phyloP scores from a whole-genome alignment of 331 rosid species.

The Quercus lobata region DNA sequence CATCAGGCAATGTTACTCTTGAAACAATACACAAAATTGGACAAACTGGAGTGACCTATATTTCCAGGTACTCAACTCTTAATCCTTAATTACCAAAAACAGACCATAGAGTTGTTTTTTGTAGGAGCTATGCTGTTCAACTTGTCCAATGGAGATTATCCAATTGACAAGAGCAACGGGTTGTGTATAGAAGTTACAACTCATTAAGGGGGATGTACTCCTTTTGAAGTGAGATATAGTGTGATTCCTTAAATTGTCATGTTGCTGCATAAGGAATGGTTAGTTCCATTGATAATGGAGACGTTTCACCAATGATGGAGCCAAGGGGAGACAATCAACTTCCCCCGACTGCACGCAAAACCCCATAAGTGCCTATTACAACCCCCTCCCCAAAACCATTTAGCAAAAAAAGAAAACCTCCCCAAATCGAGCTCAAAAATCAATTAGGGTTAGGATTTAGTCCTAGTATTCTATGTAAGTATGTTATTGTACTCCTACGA shows the following conservation, averaged over 20 bases:
- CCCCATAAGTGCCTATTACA: too few relatives aligned
- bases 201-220: background rate
- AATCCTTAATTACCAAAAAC: background rate
- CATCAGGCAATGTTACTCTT: constrained; percentile 90
- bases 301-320: too few relatives aligned
- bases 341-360: too few relatives aligned
- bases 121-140: background rate
- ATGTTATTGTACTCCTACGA: too few relatives aligned
- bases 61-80: constrained; percentile 70
- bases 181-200: background rate
- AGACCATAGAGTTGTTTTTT: background rate
- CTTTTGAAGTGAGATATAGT: background rate
- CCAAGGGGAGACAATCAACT: too few relatives aligned
- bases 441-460: too few relatives aligned
- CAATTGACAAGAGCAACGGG: background rate
- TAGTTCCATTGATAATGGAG: background rate
- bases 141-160: background rate
- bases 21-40: constrained; percentile 70
- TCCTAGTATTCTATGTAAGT: too few relatives aligned
- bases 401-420: too few relatives aligned
- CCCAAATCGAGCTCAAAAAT: too few relatives aligned
- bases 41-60: constrained; percentile 82
- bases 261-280: background rate
- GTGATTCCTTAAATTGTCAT: background rate
- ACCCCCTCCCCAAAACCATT: too few relatives aligned